Base-by-base conservation (phyloP, 352 stramenopile species). In the Globisporangium echinulatum region DNA sequence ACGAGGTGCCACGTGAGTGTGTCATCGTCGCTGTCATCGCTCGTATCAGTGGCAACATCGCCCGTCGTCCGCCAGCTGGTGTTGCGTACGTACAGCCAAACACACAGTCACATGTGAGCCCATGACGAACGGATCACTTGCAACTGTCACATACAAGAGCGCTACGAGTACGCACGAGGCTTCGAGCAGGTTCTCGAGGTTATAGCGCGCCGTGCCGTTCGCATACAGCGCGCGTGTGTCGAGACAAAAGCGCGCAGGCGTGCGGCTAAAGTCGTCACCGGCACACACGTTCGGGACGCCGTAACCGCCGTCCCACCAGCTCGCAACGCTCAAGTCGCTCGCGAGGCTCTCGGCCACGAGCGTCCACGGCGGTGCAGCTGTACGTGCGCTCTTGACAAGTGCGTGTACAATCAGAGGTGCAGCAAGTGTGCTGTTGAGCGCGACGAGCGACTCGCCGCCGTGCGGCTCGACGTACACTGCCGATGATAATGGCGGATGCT, bases 111-210 rank as follows among this genome's bases (percentile, higher is more conserved):
- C 25, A 33, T 33, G 25, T 33, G 25, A 33, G 25, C 0, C 25
- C 25, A 33, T 33, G 25, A 33, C 25, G 25, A 33, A 33, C 25
- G 25, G 25, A 33, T 33, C 25, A 33, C 25, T 33, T 33, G 25
- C 25, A 33, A 1, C 25, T 33, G 25, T 33, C 25, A 33, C 25
- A 33, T 33, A 33, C 25, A 33, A 33, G 25, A 33, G 25, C 25
- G 25, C 25, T 33, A 33, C 25, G 25, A 33, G 25, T 33, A 33
- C 71, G 39, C 61, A 87, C 66, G 66, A 72, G 4, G 82, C 82
- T 73, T 85, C 59, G n/a, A 92, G 61, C 10, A 92, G 67, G 55
- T 92, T 92, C 53, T 92, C 82, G 40, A 92, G 69, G 56, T 92
- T 92, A 74, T 78, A 89, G 11, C 68, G 69, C 10, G 78, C 79